Evolutionary conservation across 1,284 basidiomycete species (phyloP).

Genomic region (Ganoderma resinaceum): DNA sequence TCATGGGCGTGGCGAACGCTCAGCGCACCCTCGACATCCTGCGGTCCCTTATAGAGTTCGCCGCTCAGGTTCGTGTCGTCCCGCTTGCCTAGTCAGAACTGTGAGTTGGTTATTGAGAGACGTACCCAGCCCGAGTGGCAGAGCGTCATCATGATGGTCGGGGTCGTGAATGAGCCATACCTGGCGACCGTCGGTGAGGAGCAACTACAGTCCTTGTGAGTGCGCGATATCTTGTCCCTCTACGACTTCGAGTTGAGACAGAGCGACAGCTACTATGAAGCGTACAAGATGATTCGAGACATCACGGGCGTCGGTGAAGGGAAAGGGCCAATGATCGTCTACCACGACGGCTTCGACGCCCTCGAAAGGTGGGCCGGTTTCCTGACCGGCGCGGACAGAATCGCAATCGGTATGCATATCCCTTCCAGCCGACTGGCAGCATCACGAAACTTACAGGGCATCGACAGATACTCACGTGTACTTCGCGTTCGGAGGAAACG

Average conservation of each 20-base stretch:
- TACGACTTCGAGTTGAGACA: not conserved
- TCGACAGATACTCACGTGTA: conserved; percentile 51
- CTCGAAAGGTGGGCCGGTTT: conserved; percentile 53
- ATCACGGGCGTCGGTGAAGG: conserved; percentile 64
- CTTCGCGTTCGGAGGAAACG: conserved; percentile 47
- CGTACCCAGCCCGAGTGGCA: conserved; percentile 53
- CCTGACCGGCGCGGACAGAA: conserved; percentile 59
- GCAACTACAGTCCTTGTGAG: conserved; percentile 46
- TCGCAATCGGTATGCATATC: conserved; percentile 52
- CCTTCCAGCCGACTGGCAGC: not conserved
- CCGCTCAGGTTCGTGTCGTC: conserved; percentile 51
- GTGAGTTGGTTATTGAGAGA: not conserved
- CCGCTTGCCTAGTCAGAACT: too few relatives aligned
- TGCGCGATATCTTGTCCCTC: not conserved
- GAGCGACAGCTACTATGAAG: conserved; percentile 59
- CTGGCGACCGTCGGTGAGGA: conserved; percentile 46
- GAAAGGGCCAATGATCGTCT: conserved; percentile 60
- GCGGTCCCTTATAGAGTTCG: conserved; percentile 63
- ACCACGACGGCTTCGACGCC: conserved; percentile 56
- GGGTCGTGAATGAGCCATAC: conserved; percentile 51
- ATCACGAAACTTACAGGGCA: conserved; percentile 39
- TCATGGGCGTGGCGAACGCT: conserved; percentile 70
- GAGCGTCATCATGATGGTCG: conserved; percentile 57
- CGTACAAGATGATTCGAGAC: conserved; percentile 60
- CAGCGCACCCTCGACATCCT: conserved; percentile 65